Percentiles rank a stretch among this genome's conserved stretches.
phyloP scores from a whole-genome alignment of 78 protist genomes.

The Parvularia atlantis region DNA sequence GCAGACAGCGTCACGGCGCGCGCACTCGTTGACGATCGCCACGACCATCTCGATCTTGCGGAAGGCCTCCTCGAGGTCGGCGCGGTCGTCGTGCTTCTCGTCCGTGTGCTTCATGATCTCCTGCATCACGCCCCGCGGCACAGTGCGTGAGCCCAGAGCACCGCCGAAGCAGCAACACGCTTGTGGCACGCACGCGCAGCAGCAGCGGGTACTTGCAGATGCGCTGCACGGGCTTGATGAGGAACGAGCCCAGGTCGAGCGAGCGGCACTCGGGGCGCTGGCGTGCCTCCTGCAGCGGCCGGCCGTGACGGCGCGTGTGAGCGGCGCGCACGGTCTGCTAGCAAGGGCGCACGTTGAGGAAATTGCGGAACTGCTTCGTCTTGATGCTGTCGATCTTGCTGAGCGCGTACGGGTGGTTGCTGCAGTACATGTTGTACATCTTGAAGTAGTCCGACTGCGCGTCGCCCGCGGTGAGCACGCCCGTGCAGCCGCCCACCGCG shows the following conservation, averaged over 20 bases:
- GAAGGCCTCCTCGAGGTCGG: background rate
- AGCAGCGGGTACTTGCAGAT: slow-evolving; percentile 29
- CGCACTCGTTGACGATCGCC: background rate
- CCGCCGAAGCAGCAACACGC: no score
- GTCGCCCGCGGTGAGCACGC: no score
- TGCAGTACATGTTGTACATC: background rate
- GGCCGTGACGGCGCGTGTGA: no score
- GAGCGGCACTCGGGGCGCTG: background rate
- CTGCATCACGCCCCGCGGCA: no score
- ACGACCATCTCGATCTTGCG: background rate
- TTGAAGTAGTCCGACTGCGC: background rate
- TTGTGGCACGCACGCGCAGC: no score
- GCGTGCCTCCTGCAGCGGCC: no score
- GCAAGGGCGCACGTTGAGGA: no score
- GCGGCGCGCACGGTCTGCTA: no score
- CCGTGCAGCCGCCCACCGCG: no score
- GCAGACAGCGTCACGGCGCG: no score
- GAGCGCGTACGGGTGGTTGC: background rate
- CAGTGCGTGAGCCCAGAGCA: no score
- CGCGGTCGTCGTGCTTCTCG: background rate
- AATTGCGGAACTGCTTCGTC: background rate
- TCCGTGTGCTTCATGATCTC: background rate
- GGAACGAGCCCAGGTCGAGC: slow-evolving; percentile 2
- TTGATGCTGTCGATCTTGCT: background rate
- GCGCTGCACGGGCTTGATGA: slow-evolving; percentile 28